Percentiles rank a stretch among this genome's conserved stretches.
Conservation (phyloP, 805 yeast genomes). For the Hemisphaericaspora nanyangensis region DNA sequence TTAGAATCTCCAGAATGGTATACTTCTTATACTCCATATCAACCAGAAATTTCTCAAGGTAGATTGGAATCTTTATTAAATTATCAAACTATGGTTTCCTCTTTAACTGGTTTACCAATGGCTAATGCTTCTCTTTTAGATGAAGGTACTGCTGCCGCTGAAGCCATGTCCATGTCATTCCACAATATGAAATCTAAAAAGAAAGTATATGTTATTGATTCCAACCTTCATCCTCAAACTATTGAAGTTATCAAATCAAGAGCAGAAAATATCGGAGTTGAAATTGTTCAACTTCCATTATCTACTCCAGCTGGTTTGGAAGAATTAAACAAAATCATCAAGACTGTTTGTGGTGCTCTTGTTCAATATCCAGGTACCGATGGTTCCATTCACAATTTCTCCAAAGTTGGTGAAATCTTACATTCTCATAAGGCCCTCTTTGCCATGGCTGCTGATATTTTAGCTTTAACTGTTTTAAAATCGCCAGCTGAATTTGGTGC, state of each 20-base stretch:
- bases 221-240: constrained; percentile 80
- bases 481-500: constrained; percentile 88
- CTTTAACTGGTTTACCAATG: constrained; percentile 89
- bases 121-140: constrained; percentile 94
- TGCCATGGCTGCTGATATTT: constrained; percentile 85
- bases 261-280: constrained; percentile 69
- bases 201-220: constrained; percentile 65
- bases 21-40: constrained; percentile 97
- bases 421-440: constrained; percentile 73
- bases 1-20: constrained; percentile 97
- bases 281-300: constrained; percentile 56
- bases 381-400: constrained; percentile 58
- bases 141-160: constrained; percentile 97
- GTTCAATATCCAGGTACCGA: constrained; percentile 90
- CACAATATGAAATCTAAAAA: constrained; percentile 66
- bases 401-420: constrained; percentile 55
- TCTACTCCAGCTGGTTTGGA: constrained; percentile 34
- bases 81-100: constrained; percentile 88
- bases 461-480: constrained; percentile 80
- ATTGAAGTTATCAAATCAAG: constrained; percentile 73
- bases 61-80: constrained; percentile 86
- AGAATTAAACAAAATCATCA: constrained; percentile 19
- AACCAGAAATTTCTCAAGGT: constrained; percentile 97
- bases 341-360: constrained; percentile 69
- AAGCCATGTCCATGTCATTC: constrained; percentile 86